A percentile compares a stretch with the other conserved stretches of the same genome.
Evolutionary conservation across 371 early-diverging fungal species (phyloP).

Genomic region (Circinella umbellata): DNA sequence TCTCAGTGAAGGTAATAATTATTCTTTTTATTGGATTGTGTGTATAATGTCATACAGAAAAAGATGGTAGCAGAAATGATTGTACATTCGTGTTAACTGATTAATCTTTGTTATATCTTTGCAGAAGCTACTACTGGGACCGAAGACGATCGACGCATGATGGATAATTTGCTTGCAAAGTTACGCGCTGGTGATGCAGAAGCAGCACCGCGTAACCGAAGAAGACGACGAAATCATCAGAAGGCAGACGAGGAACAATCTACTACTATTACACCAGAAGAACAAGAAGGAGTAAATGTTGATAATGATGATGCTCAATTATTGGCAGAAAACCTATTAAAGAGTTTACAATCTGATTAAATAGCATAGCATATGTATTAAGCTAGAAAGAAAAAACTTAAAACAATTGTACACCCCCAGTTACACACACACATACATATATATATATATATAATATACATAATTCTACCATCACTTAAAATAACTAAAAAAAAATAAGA

Average conservation of each 20-base stretch:
- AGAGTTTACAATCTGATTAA: constrained; percentile 8
- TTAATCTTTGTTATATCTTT: not conserved
- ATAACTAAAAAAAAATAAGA: too few relatives aligned
- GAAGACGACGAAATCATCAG: constrained; percentile 3
- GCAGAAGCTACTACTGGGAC: constrained; percentile 15
- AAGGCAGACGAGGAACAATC: not conserved
- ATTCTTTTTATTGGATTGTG: not conserved
- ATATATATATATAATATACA: too few relatives aligned
- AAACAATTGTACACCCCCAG: too few relatives aligned
- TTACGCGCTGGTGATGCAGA: constrained; percentile 38
- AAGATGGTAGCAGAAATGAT: too few relatives aligned
- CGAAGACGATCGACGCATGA: constrained; percentile 41
- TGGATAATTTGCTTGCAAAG: constrained; percentile 50
- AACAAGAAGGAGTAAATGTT: not conserved
- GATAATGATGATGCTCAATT: constrained; percentile 8
- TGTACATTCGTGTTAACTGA: too few relatives aligned
- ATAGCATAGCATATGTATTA: not conserved
- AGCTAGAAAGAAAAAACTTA: too few relatives aligned
- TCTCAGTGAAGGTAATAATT: constrained; percentile 18
- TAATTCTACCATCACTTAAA: too few relatives aligned
- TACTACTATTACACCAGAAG: not conserved
- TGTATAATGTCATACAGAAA: too few relatives aligned
- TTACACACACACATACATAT: too few relatives aligned
- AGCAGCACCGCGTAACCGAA: constrained; percentile 6
- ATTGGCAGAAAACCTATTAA: not conserved